Conservation (phyloP, 225 moss, liverwort and hornwort species). For the Neckera pumila region DNA sequence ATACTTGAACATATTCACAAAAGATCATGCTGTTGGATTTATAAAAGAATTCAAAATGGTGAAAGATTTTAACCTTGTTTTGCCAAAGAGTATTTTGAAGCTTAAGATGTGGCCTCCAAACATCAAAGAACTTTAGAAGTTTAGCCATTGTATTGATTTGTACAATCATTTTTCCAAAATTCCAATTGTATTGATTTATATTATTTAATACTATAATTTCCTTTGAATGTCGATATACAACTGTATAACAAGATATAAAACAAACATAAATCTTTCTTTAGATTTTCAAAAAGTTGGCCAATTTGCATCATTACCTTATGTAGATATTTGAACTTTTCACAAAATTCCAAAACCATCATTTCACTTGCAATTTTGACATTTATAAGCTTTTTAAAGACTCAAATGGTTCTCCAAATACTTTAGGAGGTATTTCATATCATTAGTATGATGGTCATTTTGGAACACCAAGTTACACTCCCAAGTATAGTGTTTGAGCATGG, state of each 20-base stretch:
- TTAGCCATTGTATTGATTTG: background rate
- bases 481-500: background rate
- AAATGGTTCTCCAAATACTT: fast-evolving
- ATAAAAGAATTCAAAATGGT: background rate
- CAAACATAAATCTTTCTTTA: background rate
- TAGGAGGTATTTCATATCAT: background rate
- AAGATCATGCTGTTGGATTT: background rate
- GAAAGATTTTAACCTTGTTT: background rate
- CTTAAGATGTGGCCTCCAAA: background rate
- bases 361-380: background rate
- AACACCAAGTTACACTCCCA: fast-evolving
- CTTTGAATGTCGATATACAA: fast-evolving
- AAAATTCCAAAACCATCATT: background rate
- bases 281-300: background rate
- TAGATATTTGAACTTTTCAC: too few relatives aligned
- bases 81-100: background rate
- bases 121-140: background rate
- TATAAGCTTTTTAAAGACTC: background rate
- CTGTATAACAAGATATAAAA: fast-evolving
- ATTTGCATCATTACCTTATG: background rate
- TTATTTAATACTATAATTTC: background rate
- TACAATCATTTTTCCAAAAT: background rate
- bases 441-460: background rate
- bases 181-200: background rate
- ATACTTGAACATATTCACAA: background rate